phyloP scores from a whole-genome alignment of 306 rosid species.

The Pachyrhizus erosus region DNA sequence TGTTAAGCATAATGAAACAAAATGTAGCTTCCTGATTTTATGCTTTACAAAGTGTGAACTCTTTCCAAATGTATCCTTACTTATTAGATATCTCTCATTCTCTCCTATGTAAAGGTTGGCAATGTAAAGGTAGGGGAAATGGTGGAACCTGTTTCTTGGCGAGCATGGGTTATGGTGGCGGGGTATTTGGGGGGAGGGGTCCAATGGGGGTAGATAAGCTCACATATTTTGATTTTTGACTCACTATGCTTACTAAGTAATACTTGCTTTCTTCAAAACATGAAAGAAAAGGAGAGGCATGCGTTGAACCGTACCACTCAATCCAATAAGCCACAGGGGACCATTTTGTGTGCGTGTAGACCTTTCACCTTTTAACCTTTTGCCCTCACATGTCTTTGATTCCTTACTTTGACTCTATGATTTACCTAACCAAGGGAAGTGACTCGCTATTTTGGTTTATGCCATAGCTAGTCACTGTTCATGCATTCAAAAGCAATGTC shows the following conservation, averaged over 20 bases:
- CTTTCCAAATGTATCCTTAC: too few relatives aligned
- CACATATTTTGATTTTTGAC: constrained; percentile 46
- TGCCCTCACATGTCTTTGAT: constrained; percentile 33
- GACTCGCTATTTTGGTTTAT: too few relatives aligned
- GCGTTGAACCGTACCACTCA: constrained; percentile 44
- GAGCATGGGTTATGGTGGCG: not conserved
- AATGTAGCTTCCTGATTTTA: too few relatives aligned
- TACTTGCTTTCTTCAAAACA: constrained; percentile 39
- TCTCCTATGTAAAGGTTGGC: not conserved
- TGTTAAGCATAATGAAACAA: too few relatives aligned
- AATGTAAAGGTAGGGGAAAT: not conserved
- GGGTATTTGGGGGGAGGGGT: not conserved
- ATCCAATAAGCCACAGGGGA: constrained; percentile 30
- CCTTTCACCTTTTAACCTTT: constrained; percentile 36
- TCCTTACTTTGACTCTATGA: constrained; percentile 19
- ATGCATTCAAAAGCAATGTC: not conserved
- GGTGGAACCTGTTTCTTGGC: constrained; percentile 11
- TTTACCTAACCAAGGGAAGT: too few relatives aligned
- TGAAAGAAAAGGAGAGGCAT: constrained; percentile 24
- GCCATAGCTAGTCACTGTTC: too few relatives aligned
- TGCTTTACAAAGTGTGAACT: too few relatives aligned
- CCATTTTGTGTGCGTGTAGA: constrained; percentile 37
- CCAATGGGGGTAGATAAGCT: constrained; percentile 34
- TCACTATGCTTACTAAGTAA: constrained; percentile 28
- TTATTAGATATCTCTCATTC: not conserved